Base-by-base conservation (phyloP, 208 protist genomes). In the Trypanosoma grayi region DNA sequence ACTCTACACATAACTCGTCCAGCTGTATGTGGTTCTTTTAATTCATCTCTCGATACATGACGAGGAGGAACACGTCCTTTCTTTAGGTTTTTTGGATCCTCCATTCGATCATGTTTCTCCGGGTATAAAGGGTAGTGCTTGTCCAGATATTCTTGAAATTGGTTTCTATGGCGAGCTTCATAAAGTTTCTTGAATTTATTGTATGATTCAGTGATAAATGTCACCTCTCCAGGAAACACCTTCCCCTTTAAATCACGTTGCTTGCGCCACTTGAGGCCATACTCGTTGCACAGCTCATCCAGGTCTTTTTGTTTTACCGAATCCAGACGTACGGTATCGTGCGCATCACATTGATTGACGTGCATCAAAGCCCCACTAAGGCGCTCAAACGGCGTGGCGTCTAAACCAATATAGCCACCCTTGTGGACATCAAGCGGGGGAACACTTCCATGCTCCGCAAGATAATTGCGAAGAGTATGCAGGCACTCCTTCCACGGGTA, bases 401-500 rank as follows among this genome's bases (percentile, higher is more conserved):
- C 78, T 33, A 91, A 72, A 4, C 84, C 84, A 69, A 91, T 72
- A 65, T 86, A 91, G 44, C 84, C 84, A 28, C 84, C 84, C 66
- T 91, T 91, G 69, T 91, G 80, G 18, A 91, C 60, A 54, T 87
- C 84, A 24, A 90, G 67, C 33, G 70, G 75, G 27, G 84, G 81
- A 14, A 77, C 73, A 22, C 47, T 40, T 31, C 47, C 66, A 66
- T 80, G 57, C 27, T 45, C 22, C 37, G 56, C 44, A 6, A 91
- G 73, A 52, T 70, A 34, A 10, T 52, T 46, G 8, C 33, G 69
- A 20, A 85, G 71, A 9, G 84, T 91, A 33, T 46, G 36, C 22
- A 91, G 57, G 62, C 84, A 91, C 73, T 91, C 84, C 28, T 70
- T 56, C 81, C 84, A 91, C 10, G 84, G 84, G 53, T 87, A 91